A percentile compares a stretch with the other conserved stretches of the same genome.
These are phyloP conservation scores for Catenaria anguillulae DNA, from an alignment of 371 early-diverging fungal genomes.

Conservation along the genomic window DNA sequence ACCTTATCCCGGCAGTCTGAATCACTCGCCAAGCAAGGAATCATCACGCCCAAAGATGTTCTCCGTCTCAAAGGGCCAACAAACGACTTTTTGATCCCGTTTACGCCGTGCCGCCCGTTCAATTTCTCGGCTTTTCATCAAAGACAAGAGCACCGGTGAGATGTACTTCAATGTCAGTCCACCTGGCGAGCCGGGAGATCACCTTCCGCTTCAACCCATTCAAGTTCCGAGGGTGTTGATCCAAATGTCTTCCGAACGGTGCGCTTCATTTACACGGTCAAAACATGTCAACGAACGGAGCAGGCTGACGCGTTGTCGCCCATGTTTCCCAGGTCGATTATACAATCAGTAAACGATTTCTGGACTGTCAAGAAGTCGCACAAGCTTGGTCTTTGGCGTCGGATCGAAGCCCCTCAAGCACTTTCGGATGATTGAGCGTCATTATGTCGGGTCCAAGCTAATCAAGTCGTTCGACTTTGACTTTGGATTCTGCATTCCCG, in stretches of 20 bases:
- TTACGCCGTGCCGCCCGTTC: neutral
- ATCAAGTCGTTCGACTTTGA: slow-evolving; percentile 28
- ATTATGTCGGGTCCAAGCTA: slow-evolving; percentile 24
- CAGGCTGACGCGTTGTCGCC: too few species aligned
- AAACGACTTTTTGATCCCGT: neutral
- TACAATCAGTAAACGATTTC: neutral
- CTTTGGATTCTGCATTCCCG: slow-evolving; percentile 33
- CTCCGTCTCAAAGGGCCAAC: too few species aligned
- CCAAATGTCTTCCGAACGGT: neutral
- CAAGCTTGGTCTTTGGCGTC: slow-evolving; percentile 25
- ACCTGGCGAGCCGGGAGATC: neutral
- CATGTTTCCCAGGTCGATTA: too few species aligned
- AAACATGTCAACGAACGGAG: too few species aligned
- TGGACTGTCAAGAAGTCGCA: slow-evolving; percentile 16
- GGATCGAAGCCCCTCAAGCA: slow-evolving; percentile 18
- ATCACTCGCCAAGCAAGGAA: too few species aligned
- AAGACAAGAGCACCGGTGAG: neutral
- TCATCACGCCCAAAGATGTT: too few species aligned
- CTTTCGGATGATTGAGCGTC: slow-evolving; percentile 32
- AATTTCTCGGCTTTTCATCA: neutral
- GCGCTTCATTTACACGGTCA: too few species aligned
- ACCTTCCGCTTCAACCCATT: neutral
- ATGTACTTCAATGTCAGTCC: neutral
- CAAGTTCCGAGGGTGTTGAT: neutral
- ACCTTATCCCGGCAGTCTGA: too few species aligned